A percentile compares a stretch with the other conserved stretches of the same genome.
Conservation (phyloP, 345 rosid species). For the Arabis alpina region DNA sequence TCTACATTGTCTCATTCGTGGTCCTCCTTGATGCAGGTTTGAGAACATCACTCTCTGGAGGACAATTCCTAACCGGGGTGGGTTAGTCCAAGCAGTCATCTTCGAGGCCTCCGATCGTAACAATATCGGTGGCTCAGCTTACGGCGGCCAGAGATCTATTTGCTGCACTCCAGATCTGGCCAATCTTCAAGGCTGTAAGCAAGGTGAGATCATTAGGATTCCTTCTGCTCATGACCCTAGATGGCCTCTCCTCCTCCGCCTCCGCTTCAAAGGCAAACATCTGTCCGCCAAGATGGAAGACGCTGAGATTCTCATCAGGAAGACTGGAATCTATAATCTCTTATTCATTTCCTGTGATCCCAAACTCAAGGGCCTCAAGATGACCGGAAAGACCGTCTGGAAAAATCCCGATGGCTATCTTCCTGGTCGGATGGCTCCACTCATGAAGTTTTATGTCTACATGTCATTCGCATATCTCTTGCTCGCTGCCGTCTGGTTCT, state of each 20-base stretch:
- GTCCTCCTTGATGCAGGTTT: conserved; percentile 52
- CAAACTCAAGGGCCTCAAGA: conserved; percentile 66
- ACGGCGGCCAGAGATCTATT: conserved; percentile 96
- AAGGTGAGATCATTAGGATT: conserved; percentile 85
- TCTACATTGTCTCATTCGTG: conserved; percentile 15
- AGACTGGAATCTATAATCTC: conserved; percentile 93
- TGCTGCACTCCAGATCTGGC: conserved; percentile 98
- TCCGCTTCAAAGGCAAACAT: conserved; percentile 58
- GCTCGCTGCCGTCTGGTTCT: conserved; percentile 75
- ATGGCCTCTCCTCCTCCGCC: conserved; percentile 81
- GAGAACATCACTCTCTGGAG: conserved; percentile 81
- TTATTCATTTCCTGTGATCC: conserved; percentile 90
- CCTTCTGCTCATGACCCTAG: conserved; percentile 70
- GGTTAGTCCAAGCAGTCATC: conserved; percentile 78
- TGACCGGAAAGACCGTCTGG: conserved; percentile 96
- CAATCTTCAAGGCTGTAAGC: conserved; percentile 92
- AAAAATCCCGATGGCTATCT: conserved; percentile 89
- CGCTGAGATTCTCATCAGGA: conserved; percentile 53
- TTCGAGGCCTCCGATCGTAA: conserved; percentile 96
- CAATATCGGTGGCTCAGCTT: conserved; percentile 96
- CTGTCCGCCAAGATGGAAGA: conserved; percentile 52
- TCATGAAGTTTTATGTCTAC: conserved; percentile 74
- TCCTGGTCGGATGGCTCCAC: conserved; percentile 98
- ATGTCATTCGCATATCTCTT: conserved; percentile 76
- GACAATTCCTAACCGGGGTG: conserved; percentile 57